These are phyloP conservation scores for Potentilla sterilis DNA, from an alignment of 306 rosid genomes.

Conservation along the genomic window DNA sequence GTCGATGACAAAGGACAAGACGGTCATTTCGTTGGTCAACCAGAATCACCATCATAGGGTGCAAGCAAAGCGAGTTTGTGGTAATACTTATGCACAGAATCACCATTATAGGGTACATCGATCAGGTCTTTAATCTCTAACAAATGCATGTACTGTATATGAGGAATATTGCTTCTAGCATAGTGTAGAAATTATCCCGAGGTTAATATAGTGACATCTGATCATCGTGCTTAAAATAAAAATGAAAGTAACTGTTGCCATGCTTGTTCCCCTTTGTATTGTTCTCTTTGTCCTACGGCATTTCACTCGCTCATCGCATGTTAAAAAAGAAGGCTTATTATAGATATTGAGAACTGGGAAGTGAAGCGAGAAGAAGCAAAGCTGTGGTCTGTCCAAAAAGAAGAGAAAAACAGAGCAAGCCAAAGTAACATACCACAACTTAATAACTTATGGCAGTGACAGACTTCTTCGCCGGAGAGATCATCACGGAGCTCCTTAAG, in stretches of 20 bases:
- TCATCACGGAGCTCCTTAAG: conserved; percentile 69
- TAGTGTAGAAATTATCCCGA: too few species aligned
- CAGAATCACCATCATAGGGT: background rate
- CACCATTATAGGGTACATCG: background rate
- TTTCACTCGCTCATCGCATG: background rate
- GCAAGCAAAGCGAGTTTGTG: too few species aligned
- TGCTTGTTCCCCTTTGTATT: too few species aligned
- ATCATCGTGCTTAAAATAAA: too few species aligned
- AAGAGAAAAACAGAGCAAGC: background rate
- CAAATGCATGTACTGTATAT: too few species aligned
- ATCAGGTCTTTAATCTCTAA: too few species aligned
- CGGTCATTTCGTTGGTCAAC: conserved; percentile 35
- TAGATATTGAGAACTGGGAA: background rate
- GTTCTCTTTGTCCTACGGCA: background rate
- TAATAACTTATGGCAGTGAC: conserved; percentile 50
- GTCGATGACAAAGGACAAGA: conserved; percentile 1
- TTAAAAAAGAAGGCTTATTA: background rate
- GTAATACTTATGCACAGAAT: background rate
- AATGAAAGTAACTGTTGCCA: too few species aligned
- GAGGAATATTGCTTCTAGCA: too few species aligned
- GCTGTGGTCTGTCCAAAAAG: background rate
- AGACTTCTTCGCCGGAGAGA: conserved; percentile 86
- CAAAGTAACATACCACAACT: background rate
- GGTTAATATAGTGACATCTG: too few species aligned
- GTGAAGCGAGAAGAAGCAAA: background rate